Evolutionary conservation across 2,329 filamentous ascomycete species (phyloP).

Genomic region (Ramichloridium luteum): DNA sequence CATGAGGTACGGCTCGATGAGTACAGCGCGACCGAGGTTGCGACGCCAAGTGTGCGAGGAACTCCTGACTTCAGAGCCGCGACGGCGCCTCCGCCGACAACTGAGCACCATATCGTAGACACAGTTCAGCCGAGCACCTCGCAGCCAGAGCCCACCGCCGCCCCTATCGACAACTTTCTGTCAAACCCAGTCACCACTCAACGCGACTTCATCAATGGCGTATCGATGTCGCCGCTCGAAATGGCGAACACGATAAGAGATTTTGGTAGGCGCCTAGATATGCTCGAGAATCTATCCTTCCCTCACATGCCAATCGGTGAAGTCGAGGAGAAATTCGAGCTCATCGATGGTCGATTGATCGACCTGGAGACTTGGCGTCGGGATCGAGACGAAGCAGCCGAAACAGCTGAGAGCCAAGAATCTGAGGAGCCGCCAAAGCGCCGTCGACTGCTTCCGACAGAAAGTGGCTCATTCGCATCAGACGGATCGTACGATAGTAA

Average conservation of each 20-base stretch:
- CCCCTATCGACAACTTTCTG: too few species aligned
- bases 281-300: conserved; percentile 59
- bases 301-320: conserved; percentile 55
- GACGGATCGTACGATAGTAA: conserved; percentile 25
- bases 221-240: conserved; percentile 29
- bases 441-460: conserved; percentile 22
- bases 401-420: conserved; percentile 24
- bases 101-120: too few species aligned
- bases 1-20: conserved; percentile 24
- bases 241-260: conserved; percentile 38
- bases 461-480: conserved; percentile 30
- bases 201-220: conserved; percentile 4
- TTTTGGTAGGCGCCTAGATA: conserved; percentile 49
- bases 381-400: conserved; percentile 24
- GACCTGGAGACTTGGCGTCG: conserved; percentile 49
- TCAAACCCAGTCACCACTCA: too few species aligned
- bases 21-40: conserved; percentile 36
- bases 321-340: conserved; percentile 54
- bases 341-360: conserved; percentile 52
- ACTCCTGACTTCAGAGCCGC: conserved; percentile 27
- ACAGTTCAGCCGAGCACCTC: too few species aligned
- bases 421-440: conserved; percentile 10
- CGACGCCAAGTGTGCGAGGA: conserved; percentile 32
- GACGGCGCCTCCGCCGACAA: neutral
- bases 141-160: too few species aligned